These are phyloP conservation scores for Phytophthora rubi DNA, from an alignment of 352 stramenopile genomes.

Conservation along the genomic window DNA sequence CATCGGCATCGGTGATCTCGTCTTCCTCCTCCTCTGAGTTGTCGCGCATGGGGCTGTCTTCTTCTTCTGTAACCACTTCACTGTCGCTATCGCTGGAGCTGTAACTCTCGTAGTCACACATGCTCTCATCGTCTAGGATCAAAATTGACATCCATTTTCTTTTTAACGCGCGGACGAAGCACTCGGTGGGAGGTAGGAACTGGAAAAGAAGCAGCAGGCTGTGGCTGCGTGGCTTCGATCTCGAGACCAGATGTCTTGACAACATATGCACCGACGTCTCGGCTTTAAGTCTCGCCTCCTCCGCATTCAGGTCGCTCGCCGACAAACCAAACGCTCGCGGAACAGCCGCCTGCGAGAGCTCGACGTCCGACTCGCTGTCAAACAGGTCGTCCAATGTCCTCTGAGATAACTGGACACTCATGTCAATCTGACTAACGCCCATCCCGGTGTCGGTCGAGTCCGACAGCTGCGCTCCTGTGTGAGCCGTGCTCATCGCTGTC, in stretches of 20 bases:
- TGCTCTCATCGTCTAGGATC: not conserved
- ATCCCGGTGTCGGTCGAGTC: not conserved
- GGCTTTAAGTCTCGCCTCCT: not conserved
- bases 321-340: constrained; percentile 13
- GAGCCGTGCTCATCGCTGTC: not conserved
- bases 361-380: constrained; percentile 1
- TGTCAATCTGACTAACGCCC: constrained; percentile 22
- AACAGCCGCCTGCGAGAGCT: constrained; percentile 20
- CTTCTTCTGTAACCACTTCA: not conserved
- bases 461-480: too few relatives aligned
- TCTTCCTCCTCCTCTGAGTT: not conserved
- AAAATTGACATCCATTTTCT: constrained; percentile 10
- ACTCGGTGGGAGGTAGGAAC: not conserved
- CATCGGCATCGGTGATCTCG: not conserved
- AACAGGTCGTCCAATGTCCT: constrained; percentile 7
- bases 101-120: constrained; percentile 1
- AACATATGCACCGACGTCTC: too few relatives aligned
- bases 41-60: not conserved
- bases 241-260: too few relatives aligned
- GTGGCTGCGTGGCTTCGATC: too few relatives aligned
- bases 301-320: not conserved
- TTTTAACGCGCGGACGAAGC: not conserved
- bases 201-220: not conserved
- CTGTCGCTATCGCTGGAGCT: not conserved
- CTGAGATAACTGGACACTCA: constrained; percentile 10